A percentile compares a stretch with the other conserved stretches of the same genome.
Conservation (phyloP, 768 basidiomycete genomes). For the Mycena polygramma region DNA sequence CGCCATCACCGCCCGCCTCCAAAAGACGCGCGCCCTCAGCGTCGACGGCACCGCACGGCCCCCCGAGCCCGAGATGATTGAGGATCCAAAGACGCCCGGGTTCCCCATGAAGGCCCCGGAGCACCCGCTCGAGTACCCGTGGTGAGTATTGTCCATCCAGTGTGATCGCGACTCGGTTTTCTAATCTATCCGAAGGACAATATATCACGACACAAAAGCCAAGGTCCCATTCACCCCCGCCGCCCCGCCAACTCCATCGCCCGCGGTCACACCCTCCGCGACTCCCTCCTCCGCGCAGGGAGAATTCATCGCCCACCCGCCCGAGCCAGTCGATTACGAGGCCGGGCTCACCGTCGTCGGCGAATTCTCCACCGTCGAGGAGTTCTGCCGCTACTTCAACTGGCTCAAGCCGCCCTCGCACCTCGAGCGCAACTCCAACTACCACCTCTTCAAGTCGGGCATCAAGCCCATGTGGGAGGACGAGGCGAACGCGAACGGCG, state of each 20-base stretch:
- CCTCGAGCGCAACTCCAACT: constrained; percentile 92
- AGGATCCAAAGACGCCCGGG: constrained; percentile 87
- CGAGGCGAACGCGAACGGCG: constrained; percentile 89
- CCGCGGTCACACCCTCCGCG: neutral
- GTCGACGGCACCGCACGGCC: constrained; percentile 76
- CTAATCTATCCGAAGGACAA: constrained; percentile 68
- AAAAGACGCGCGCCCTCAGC: constrained; percentile 75
- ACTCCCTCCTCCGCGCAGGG: constrained; percentile 43
- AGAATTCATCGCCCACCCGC: constrained; percentile 54
- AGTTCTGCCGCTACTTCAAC: constrained; percentile 93
- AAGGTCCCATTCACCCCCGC: constrained; percentile 73
- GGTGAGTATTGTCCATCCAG: constrained; percentile 59
- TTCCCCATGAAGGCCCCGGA: constrained; percentile 78
- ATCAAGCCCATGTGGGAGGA: constrained; percentile 99
- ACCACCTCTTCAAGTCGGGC: constrained; percentile 94
- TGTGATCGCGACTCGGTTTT: neutral
- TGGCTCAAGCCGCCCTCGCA: constrained; percentile 94
- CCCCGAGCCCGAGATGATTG: constrained; percentile 82
- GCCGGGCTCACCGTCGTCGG: constrained; percentile 89
- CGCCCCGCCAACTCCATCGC: constrained; percentile 28
- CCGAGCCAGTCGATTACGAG: constrained; percentile 84
- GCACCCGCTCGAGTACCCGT: constrained; percentile 87
- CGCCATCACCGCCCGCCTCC: constrained; percentile 85
- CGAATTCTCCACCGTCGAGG: constrained; percentile 91
- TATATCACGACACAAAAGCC: constrained; percentile 90